phyloP scores from a whole-genome alignment of 2,329 filamentous ascomycete genomes.

The Epichloe baconii region DNA sequence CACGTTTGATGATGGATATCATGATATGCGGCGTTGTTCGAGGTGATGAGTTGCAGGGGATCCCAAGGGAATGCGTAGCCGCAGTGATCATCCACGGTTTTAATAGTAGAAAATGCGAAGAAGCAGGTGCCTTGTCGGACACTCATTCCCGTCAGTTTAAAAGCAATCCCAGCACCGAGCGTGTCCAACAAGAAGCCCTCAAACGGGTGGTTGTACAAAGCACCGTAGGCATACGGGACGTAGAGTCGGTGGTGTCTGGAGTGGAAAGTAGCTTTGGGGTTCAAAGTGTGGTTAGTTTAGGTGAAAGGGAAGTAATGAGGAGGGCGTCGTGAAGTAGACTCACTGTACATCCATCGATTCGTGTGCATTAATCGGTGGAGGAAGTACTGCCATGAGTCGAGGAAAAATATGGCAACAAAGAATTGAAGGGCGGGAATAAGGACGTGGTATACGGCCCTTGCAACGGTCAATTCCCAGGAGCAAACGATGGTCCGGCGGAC shows the following conservation, averaged over 20 bases:
- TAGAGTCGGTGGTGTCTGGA: slow-evolving; percentile 93
- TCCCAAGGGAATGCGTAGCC: slow-evolving; percentile 95
- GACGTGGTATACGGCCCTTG: slow-evolving; percentile 68
- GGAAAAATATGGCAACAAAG: slow-evolving; percentile 54
- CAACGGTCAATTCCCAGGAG: slow-evolving; percentile 67
- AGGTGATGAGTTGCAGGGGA: slow-evolving; percentile 78
- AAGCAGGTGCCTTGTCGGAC: slow-evolving; percentile 77
- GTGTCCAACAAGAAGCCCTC: slow-evolving; percentile 93
- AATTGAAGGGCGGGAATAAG: slow-evolving; percentile 69
- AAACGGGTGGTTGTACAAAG: slow-evolving; percentile 90
- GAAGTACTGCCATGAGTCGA: slow-evolving; percentile 99
- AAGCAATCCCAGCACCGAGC: slow-evolving; percentile 70
- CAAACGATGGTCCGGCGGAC: slow-evolving; percentile 58
- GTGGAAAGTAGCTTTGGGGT: slow-evolving; percentile 62
- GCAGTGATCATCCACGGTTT: slow-evolving; percentile 96
- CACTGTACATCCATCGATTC: slow-evolving; percentile 95
- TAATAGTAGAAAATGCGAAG: slow-evolving; percentile 80
- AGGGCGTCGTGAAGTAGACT: slow-evolving; percentile 22
- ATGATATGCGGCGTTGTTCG: slow-evolving; percentile 93
- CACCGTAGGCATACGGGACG: slow-evolving; percentile 93
- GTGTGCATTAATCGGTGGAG: slow-evolving; percentile 92
- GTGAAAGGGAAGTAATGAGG: slow-evolving; percentile 7
- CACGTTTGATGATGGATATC: slow-evolving; percentile 98
- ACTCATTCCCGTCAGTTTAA: slow-evolving; percentile 72
- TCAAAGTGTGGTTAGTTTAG: background rate